phyloP scores from a whole-genome alignment of 768 basidiomycete species.

The Phylloporus sp. region DNA sequence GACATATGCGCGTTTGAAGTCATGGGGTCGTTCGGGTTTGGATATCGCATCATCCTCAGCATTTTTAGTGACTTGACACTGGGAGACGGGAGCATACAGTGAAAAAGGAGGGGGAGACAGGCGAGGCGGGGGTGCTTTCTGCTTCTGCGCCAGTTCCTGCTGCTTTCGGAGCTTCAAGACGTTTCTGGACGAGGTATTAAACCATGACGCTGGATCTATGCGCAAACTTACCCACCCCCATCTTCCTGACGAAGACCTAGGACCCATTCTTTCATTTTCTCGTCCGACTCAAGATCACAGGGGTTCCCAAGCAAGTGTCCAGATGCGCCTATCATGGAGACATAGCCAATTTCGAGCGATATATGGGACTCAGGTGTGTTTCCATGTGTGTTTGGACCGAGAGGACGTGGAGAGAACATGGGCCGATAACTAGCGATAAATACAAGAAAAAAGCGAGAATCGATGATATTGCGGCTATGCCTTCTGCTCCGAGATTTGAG shows the following conservation, averaged over 20 bases:
- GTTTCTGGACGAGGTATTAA: constrained; percentile 31
- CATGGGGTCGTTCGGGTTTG: constrained; percentile 4
- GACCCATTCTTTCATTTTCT: constrained; percentile 47
- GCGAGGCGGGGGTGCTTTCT: constrained; percentile 3
- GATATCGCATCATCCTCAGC: constrained; percentile 2
- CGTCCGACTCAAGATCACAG: constrained; percentile 39
- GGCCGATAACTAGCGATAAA: constrained; percentile 48
- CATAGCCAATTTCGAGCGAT: constrained; percentile 48
- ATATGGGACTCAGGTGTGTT: constrained; percentile 43
- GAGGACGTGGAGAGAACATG: constrained; percentile 51
- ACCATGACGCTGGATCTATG: background rate
- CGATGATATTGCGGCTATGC: constrained; percentile 37
- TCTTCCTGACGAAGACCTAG: constrained; percentile 53
- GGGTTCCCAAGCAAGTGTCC: constrained; percentile 50
- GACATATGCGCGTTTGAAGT: constrained; percentile 13
- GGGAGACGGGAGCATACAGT: background rate
- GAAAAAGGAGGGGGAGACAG: constrained; percentile 6
- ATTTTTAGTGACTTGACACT: background rate
- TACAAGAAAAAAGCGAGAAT: constrained; percentile 45
- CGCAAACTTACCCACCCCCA: constrained; percentile 53
- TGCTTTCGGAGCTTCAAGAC: constrained; percentile 45
- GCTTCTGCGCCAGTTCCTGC: constrained; percentile 14
- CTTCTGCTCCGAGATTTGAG: constrained; percentile 16
- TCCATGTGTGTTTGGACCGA: constrained; percentile 28
- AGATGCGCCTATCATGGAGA: constrained; percentile 42